Evolutionary conservation across 179 eudicot genomes (phyloP).

Genomic region (Silene noctiflora): DNA sequence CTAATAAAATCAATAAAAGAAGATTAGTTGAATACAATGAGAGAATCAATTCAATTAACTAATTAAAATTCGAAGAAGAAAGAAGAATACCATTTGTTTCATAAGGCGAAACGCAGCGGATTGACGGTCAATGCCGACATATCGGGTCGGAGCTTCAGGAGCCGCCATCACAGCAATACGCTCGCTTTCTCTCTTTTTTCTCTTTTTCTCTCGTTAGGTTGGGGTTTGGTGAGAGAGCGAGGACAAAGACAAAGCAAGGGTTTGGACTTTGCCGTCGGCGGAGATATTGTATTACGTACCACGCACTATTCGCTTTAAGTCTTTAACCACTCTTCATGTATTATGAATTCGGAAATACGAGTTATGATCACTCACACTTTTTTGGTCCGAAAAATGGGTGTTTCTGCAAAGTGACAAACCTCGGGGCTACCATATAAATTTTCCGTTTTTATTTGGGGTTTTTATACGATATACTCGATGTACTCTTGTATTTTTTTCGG

Average conservation of each 20-base stretch:
- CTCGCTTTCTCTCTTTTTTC: not conserved
- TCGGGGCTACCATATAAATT: too few relatives aligned
- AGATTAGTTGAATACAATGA: too few relatives aligned
- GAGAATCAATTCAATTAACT: not conserved
- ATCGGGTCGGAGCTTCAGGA: constrained; percentile 77
- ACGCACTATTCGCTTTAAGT: too few relatives aligned
- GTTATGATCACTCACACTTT: too few relatives aligned
- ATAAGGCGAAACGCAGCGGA: constrained; percentile 98
- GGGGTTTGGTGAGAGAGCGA: not conserved
- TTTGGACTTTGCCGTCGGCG: constrained; percentile 11
- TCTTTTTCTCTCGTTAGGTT: not conserved
- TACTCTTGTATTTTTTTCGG: too few relatives aligned
- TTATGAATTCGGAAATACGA: too few relatives aligned
- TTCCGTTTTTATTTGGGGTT: too few relatives aligned
- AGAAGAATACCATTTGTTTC: constrained; percentile 78
- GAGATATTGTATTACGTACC: too few relatives aligned
- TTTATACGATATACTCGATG: too few relatives aligned
- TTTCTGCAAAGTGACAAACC: too few relatives aligned
- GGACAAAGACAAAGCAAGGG: constrained; percentile 9
- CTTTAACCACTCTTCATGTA: too few relatives aligned
- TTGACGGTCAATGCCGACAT: constrained; percentile 69
- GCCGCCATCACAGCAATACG: constrained; percentile 57
- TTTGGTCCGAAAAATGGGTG: too few relatives aligned
- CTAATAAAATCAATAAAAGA: constrained; percentile 20
- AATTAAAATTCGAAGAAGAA: constrained; percentile 13